A percentile compares a stretch with the other conserved stretches of the same genome.
Evolutionary conservation across 306 rosid genomes (phyloP).

Genomic region (Urtica urens): DNA sequence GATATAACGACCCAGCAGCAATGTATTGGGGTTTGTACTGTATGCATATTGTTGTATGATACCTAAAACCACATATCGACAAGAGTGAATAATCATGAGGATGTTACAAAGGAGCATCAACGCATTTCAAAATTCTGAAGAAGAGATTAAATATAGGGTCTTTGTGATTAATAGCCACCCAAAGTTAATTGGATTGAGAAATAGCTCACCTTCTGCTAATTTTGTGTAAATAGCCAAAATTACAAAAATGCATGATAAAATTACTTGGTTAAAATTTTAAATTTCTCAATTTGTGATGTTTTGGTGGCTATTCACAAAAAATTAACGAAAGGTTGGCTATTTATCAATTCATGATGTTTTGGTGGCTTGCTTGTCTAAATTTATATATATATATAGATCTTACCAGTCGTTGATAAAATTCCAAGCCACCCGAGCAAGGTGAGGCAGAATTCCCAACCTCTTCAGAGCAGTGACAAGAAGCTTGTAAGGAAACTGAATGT

Average conservation of each 20-base stretch:
- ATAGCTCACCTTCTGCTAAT: too few relatives aligned
- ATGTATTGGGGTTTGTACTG: conserved; percentile 38
- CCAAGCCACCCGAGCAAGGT: conserved; percentile 40
- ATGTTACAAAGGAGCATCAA: neutral
- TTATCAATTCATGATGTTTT: too few relatives aligned
- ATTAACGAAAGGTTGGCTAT: too few relatives aligned
- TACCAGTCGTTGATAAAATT: conserved; percentile 47
- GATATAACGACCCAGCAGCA: conserved; percentile 43
- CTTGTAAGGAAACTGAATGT: conserved; percentile 38
- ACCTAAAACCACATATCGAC: conserved; percentile 26
- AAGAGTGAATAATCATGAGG: neutral
- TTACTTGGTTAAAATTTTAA: too few relatives aligned
- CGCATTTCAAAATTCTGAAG: neutral
- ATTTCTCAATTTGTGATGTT: too few relatives aligned
- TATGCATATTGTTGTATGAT: conserved; percentile 40
- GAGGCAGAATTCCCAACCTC: conserved; percentile 20
- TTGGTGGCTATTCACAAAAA: too few relatives aligned
- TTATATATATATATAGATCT: neutral
- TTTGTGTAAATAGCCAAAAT: too few relatives aligned
- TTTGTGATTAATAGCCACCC: neutral
- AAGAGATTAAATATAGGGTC: neutral
- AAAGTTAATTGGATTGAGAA: neutral
- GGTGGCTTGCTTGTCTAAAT: too few relatives aligned
- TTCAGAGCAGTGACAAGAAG: conserved; percentile 34
- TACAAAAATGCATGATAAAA: too few relatives aligned